A percentile compares a stretch with the other conserved stretches of the same genome.
Conservation (phyloP, 1,284 basidiomycete genomes). For the Papiliotrema laurentii region DNA sequence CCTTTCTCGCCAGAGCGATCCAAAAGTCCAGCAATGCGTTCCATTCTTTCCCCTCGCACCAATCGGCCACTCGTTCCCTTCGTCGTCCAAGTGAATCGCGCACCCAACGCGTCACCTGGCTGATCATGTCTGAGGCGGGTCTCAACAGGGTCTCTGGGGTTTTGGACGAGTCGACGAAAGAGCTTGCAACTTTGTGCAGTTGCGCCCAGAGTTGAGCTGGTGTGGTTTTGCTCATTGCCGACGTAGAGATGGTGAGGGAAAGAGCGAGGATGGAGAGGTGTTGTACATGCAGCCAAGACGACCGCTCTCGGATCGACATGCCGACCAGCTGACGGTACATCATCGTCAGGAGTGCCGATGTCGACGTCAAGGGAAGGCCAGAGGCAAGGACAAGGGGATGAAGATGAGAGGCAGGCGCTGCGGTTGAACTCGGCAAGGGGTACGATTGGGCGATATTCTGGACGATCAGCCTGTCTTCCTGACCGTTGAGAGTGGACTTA, state of each 20-base stretch:
- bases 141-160: neutral
- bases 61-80: constrained; percentile 16
- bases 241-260: constrained; percentile 9
- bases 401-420: too few relatives aligned
- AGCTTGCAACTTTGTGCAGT: constrained; percentile 2
- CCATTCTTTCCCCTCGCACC: constrained; percentile 29
- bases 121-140: neutral
- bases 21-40: constrained; percentile 36
- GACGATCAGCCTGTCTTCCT: too few relatives aligned
- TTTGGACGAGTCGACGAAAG: neutral
- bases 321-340: constrained; percentile 12
- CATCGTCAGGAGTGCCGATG: constrained; percentile 11
- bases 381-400: too few relatives aligned
- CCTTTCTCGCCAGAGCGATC: constrained; percentile 38
- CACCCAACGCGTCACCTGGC: neutral
- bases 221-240: constrained; percentile 7
- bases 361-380: too few relatives aligned
- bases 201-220: constrained; percentile 20
- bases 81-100: neutral
- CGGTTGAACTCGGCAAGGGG: too few relatives aligned
- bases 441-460: too few relatives aligned
- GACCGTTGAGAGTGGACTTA: too few relatives aligned
- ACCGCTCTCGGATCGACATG: neutral
- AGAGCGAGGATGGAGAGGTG: constrained; percentile 12
- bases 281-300: constrained; percentile 10